These are phyloP conservation scores for Phytopythium montanum DNA, from an alignment of 352 stramenopile species.

Conservation along the genomic window DNA sequence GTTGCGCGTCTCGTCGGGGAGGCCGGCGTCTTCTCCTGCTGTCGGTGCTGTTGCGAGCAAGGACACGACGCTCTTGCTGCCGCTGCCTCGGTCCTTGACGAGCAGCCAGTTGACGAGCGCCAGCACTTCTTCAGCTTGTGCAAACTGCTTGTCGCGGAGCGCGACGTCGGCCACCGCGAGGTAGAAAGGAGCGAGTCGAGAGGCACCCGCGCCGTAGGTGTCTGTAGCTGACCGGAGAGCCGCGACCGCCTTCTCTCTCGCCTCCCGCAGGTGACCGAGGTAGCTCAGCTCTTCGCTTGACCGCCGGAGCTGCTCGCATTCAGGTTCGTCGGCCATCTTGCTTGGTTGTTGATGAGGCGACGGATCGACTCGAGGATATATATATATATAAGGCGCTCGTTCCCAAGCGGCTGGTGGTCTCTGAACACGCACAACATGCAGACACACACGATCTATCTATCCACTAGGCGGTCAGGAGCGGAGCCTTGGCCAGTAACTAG, in stretches of 20 bases:
- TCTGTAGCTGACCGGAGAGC: constrained; percentile 48
- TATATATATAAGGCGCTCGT: not conserved
- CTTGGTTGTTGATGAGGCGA: not conserved
- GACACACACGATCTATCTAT: not conserved
- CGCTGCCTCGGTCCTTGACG: constrained; percentile 47
- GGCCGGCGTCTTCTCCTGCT: constrained; percentile 8
- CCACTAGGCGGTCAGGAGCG: not conserved
- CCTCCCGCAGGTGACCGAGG: constrained; percentile 32
- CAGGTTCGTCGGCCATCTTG: constrained; percentile 12
- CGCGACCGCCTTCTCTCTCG: constrained; percentile 35
- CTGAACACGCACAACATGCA: not conserved
- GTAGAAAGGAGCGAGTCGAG: constrained; percentile 62
- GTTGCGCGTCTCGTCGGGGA: constrained; percentile 59
- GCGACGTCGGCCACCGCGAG: constrained; percentile 61
- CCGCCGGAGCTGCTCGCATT: constrained; percentile 49
- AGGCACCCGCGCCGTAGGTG: constrained; percentile 44
- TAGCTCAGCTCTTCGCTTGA: constrained; percentile 63
- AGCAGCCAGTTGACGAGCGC: constrained; percentile 72
- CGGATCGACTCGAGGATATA: no score
- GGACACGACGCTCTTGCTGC: not conserved
- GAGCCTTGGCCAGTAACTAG: not conserved
- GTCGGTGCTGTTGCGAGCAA: constrained; percentile 4
- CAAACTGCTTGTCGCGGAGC: constrained; percentile 53
- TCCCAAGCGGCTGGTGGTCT: constrained; percentile 1
- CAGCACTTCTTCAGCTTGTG: constrained; percentile 60